A percentile compares a stretch with the other conserved stretches of the same genome.
These are phyloP conservation scores for Gyromitra esculenta DNA, from an alignment of 2,329 filamentous ascomycete species.

Conservation along the genomic window DNA sequence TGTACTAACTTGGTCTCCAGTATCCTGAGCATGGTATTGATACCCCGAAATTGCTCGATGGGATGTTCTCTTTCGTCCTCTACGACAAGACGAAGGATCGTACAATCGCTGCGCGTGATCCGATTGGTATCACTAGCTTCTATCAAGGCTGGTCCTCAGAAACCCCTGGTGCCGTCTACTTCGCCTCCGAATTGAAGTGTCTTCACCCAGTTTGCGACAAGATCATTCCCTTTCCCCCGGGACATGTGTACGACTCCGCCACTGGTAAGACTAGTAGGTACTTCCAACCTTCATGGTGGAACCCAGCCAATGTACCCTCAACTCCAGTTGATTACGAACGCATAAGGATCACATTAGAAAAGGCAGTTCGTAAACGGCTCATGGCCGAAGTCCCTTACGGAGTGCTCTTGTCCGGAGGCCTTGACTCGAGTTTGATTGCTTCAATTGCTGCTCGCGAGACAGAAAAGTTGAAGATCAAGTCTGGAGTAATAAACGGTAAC, in stretches of 20 bases:
- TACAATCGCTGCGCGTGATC: conserved; percentile 91
- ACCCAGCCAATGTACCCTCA: conserved; percentile 78
- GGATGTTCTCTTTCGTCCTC: conserved; percentile 99
- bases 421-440: conserved; percentile 94
- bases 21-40: conserved; percentile 93
- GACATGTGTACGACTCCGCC: conserved; percentile 94
- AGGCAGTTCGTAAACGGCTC: conserved; percentile 90
- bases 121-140: conserved; percentile 95
- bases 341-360: conserved; percentile 84
- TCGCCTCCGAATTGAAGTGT: conserved; percentile 96
- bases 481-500: conserved; percentile 62
- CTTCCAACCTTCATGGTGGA: conserved; percentile 92
- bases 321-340: conserved; percentile 83
- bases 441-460: conserved; percentile 96
- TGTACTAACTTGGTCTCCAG: conserved; percentile 62
- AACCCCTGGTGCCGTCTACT: conserved; percentile 87
- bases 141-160: conserved; percentile 92
- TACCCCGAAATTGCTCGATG: conserved; percentile 91
- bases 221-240: conserved; percentile 92
- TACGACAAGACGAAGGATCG: conserved; percentile 96
- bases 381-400: conserved; percentile 99
- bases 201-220: conserved; percentile 93
- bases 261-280: conserved; percentile 86
- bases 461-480: conserved; percentile 72
- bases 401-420: conserved; percentile 90